Percentiles rank a stretch among this genome's conserved stretches.
phyloP scores from a whole-genome alignment of 225 moss, liverwort and hornwort species.

The Marchantia paleacea region DNA sequence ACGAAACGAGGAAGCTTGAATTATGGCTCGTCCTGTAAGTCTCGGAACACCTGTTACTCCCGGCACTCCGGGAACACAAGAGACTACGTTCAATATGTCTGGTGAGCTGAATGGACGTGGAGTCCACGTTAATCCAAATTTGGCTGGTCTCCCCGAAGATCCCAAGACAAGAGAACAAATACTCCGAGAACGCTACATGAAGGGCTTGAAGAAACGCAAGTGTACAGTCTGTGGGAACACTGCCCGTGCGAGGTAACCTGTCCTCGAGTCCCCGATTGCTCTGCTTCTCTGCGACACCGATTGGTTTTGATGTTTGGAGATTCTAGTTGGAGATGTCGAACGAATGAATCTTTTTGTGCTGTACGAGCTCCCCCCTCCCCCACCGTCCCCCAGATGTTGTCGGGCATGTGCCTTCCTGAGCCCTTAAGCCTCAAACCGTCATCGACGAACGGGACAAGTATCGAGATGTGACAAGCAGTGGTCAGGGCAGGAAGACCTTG shows the following conservation, averaged over 20 bases:
- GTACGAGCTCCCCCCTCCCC: not conserved
- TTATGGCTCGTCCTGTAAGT: conserved; percentile 3
- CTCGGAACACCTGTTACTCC: conserved; percentile 10
- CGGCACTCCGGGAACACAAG: conserved; percentile 32
- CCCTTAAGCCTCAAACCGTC: too few species aligned
- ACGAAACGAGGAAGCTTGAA: not conserved
- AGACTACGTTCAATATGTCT: conserved; percentile 22
- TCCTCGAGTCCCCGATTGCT: not conserved
- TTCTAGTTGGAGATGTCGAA: not conserved
- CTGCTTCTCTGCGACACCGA: not conserved
- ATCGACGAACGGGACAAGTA: not conserved
- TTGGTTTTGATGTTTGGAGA: not conserved
- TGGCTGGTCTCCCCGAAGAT: conserved; percentile 45
- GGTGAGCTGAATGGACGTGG: conserved; percentile 13
- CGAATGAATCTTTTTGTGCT: not conserved
- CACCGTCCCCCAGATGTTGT: too few species aligned
- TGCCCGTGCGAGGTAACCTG: conserved; percentile 73
- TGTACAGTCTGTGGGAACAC: conserved; percentile 93
- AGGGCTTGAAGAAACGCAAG: conserved; percentile 92
- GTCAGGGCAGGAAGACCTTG: not conserved
- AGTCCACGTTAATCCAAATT: conserved; percentile 25
- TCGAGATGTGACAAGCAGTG: not conserved
- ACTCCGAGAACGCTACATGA: conserved; percentile 85
- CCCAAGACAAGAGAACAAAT: conserved; percentile 81
- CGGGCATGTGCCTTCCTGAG: not conserved